A percentile compares a stretch with the other conserved stretches of the same genome.
Evolutionary conservation across 2,329 filamentous ascomycete genomes (phyloP).

Genomic region (Pseudocercospora crystallina): DNA sequence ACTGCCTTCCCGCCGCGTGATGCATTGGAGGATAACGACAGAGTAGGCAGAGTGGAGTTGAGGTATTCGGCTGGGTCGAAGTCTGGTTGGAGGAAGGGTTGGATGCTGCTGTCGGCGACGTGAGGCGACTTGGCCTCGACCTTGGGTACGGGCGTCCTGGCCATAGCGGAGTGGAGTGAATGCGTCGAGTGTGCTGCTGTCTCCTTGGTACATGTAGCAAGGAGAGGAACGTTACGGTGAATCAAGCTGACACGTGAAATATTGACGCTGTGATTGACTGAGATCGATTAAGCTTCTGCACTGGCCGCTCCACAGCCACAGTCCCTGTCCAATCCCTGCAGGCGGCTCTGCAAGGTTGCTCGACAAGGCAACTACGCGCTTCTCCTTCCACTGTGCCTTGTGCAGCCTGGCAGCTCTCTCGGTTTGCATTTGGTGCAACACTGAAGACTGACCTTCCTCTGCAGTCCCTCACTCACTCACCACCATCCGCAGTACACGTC

Average conservation of each 20-base stretch:
- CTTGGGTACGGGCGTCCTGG: constrained; percentile 6
- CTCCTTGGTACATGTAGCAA: neutral
- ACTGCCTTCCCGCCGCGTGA: constrained; percentile 43
- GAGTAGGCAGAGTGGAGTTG: constrained; percentile 72
- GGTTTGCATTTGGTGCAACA: no score
- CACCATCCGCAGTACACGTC: no score
- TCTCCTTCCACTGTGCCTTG: no score
- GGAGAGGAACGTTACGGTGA: neutral
- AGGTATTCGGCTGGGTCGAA: constrained; percentile 87
- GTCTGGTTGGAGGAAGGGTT: constrained; percentile 69
- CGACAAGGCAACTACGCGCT: no score
- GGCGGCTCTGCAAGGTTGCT: no score
- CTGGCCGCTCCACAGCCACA: no score
- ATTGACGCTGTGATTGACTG: no score
- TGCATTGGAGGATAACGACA: constrained; percentile 53
- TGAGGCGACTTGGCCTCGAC: constrained; percentile 53
- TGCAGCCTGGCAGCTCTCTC: no score
- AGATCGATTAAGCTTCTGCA: no score
- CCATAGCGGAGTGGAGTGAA: constrained; percentile 7
- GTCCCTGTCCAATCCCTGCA: no score
- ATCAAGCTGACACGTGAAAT: neutral
- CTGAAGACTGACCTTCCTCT: no score
- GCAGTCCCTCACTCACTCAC: no score
- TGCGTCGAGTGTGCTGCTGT: neutral
- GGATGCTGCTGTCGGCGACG: constrained; percentile 69